These are phyloP conservation scores for Debaryomyces psychrophilus DNA, from an alignment of 1,139 yeast species.

Conservation along the genomic window DNA sequence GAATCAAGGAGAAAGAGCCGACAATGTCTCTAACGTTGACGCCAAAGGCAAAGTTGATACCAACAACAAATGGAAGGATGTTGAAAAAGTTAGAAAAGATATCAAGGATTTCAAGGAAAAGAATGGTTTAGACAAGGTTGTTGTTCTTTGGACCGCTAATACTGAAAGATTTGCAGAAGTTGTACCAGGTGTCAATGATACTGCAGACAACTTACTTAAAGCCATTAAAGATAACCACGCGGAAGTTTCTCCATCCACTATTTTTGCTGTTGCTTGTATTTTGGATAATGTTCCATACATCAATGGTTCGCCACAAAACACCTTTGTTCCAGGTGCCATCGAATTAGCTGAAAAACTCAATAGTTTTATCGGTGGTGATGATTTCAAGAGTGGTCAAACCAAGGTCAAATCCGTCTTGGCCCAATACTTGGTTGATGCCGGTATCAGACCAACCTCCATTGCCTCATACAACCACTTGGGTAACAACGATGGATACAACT, in stretches of 20 bases:
- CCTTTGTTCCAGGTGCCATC: conserved; percentile 93
- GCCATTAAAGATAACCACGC: conserved; percentile 77
- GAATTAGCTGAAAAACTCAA: conserved; percentile 81
- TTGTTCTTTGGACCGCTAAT: conserved; percentile 96
- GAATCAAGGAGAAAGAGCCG: conserved; percentile 90
- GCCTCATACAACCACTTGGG: conserved; percentile 97
- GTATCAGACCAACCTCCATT: conserved; percentile 90
- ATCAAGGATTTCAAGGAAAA: conserved; percentile 75
- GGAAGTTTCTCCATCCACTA: conserved; percentile 88
- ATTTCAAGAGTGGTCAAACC: conserved; percentile 96
- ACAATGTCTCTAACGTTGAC: conserved; percentile 72
- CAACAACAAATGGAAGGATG: conserved; percentile 83
- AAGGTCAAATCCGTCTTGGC: conserved; percentile 94
- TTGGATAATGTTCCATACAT: conserved; percentile 87
- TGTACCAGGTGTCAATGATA: conserved; percentile 80
- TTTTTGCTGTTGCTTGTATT: conserved; percentile 91
- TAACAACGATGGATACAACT: conserved; percentile 92
- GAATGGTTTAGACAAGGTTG: conserved; percentile 80
- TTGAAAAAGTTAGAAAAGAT: conserved; percentile 82
- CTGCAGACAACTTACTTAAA: conserved; percentile 75
- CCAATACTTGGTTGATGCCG: conserved; percentile 95
- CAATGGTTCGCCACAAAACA: conserved; percentile 97
- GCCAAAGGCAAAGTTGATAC: conserved; percentile 53
- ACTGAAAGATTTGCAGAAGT: conserved; percentile 91
- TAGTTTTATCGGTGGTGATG: conserved; percentile 93